Evolutionary conservation across 202 grass and related monocot genomes (phyloP).

Genomic region (Tripidium arundinaceum): DNA sequence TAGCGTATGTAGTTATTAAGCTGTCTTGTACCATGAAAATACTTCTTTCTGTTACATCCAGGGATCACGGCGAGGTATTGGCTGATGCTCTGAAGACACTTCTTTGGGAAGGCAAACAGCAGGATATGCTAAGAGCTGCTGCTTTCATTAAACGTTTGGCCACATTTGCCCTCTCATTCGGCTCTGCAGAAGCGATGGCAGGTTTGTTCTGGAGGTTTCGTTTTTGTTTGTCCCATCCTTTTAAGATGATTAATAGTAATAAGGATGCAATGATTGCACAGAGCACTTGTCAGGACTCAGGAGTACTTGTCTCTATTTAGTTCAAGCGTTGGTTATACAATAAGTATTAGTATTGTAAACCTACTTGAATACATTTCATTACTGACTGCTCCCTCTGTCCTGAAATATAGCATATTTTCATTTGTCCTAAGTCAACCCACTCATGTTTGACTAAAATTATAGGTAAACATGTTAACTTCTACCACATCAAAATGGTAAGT

Average conservation of each 20-base stretch:
- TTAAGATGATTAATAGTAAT: not conserved
- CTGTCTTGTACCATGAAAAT: not conserved
- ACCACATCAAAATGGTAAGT: too few relatives aligned
- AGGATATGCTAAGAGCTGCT: conserved; percentile 85
- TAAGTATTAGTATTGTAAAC: not conserved
- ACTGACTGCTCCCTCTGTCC: not conserved
- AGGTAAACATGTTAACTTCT: too few relatives aligned
- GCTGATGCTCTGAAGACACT: conserved; percentile 89
- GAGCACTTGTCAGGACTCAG: not conserved
- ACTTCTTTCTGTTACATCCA: conserved; percentile 27
- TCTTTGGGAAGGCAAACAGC: conserved; percentile 88
- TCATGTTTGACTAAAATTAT: too few relatives aligned
- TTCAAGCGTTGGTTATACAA: conserved; percentile 1
- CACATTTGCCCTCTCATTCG: conserved; percentile 83
- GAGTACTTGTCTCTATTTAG: not conserved
- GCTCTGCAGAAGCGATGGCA: conserved; percentile 78
- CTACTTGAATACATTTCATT: not conserved
- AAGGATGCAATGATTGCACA: not conserved
- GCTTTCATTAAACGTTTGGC: conserved; percentile 94
- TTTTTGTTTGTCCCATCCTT: not conserved
- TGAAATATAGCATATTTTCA: too few relatives aligned
- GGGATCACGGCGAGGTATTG: conserved; percentile 78
- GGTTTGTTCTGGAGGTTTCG: conserved; percentile 36
- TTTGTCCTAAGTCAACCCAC: too few relatives aligned
- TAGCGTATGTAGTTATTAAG: not conserved